Base-by-base conservation (phyloP, 768 basidiomycete genomes). In the Rickenella mellea region DNA sequence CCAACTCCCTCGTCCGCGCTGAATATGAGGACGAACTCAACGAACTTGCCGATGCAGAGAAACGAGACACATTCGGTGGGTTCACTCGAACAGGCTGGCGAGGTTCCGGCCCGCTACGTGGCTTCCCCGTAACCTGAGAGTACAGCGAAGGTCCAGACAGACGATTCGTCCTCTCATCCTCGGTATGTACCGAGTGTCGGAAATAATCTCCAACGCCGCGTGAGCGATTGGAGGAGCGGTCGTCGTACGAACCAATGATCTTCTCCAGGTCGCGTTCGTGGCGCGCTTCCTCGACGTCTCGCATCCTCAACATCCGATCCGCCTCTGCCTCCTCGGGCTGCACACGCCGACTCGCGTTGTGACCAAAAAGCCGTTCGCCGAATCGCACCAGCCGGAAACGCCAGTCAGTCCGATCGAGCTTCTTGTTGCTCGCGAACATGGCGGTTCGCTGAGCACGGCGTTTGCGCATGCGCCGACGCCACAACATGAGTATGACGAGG, bases 391-490 rank as follows among this genome's bases (percentile, higher is more conserved):
- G 64, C 42, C 71, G 69, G 56, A 62, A 51, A 31, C 72, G 70
- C 83, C 85, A 85, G 48, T 55, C 65, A 9, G 55, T 50, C 40
- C 65, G 63, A 51, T 75, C 55, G 27, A 83, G 59, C 9, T 68
- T 63, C 60, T 80, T 83, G 32, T 68, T 67, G 10, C 65, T 63
- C 1, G 81, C 80, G 55, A 87, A 88, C 48, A 58, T 61, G 9
- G 71, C 74, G 1, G 87, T 89, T 28, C 64, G 65, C 55, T 83
- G 71, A 14, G 75, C 77, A 25, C 85, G 76, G 52, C 73, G 70
- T 55, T 79, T 80, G 56, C 76, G 76, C 29, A 77, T 78, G 39
- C 73, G 76, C 14, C 82, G 70, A 19, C 87, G 76, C 76, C 80
- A 88, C 49, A 69, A 71, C 65, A 76, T 70, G 46, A 89, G 54